Evolutionary conservation across 2,329 filamentous ascomycete species (phyloP), one percentile per base, ranked within the genome.

Genomic region (Curvularia sp.): DNA sequence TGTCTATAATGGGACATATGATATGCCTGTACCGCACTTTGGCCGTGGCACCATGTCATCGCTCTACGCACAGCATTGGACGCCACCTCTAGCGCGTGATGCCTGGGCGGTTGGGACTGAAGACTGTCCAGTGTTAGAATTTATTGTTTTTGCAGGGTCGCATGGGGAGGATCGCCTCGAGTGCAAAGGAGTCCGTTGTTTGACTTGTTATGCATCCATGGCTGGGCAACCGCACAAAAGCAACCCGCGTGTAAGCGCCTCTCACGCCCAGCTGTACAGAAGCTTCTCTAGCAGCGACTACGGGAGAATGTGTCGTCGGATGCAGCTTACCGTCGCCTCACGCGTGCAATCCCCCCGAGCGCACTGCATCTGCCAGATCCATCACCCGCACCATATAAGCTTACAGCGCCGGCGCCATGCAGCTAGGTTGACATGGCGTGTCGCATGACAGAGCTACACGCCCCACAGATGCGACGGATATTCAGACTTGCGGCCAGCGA

Each of bases 141-240:
- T 36, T 36, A 7, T 27, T 36, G n/a, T 30, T 62, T 57, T 60
- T 61, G 53, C 55, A 62, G 53, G 60, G 65, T 68, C 67, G 61
- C 58, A 62, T 69, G 23, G 15, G 15, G 41, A 43, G 41, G 61
- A 68, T 68, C 67, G 63, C 56, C 63, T 69, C 25, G 51, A 53
- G 56, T 63, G 67, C 65, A 64, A 45, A 53, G 57, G 61, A 68
- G 70, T 68, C 70, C 66, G 69, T 48, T 65, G 69, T 67, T 73
- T 66, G 67, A 68, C 53, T 51, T 59, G n/a, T 53, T 30, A 49
- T 60, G 63, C 61, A 65, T 55, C 30, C 41, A 42, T 55, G 42
- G 18, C 59, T 59, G 43, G 49, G 49, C 61, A 46, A 48, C 18
- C 42, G 50, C 30, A 47, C 51, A 51, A 27, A 47, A 54, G 27